phyloP scores from a whole-genome alignment of 352 stramenopile genomes.

The Phytophthora capsici region DNA sequence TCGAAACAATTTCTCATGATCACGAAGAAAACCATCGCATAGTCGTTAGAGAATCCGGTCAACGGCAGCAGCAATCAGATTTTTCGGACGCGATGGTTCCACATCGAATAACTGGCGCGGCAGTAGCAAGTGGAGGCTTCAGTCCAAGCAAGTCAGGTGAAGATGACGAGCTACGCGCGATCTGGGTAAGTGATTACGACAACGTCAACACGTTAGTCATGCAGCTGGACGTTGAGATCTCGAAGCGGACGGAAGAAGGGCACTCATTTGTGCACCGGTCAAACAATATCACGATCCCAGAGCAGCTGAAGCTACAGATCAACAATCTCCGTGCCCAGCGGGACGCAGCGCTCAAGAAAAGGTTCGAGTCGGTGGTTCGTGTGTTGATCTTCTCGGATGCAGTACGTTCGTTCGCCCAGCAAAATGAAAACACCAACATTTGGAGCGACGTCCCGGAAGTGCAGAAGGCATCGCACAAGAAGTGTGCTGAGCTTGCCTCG shows the following conservation, averaged over 20 bases:
- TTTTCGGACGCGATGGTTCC: conserved; percentile 31
- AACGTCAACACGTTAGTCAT: conserved; percentile 42
- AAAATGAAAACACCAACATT: conserved; percentile 40
- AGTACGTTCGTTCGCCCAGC: conserved; percentile 44
- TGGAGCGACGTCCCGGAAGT: conserved; percentile 54
- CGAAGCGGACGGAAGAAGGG: conserved; percentile 36
- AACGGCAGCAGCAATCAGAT: conserved; percentile 20
- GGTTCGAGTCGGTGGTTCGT: conserved; percentile 50
- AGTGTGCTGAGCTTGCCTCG: conserved; percentile 47
- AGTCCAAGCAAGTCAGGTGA: conserved; percentile 23
- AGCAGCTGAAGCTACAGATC: conserved; percentile 54
- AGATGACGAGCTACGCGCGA: conserved; percentile 42
- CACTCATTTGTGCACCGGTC: conserved; percentile 45
- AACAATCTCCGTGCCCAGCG: conserved; percentile 37
- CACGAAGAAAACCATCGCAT: conserved; percentile 26
- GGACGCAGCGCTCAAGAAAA: conserved; percentile 39
- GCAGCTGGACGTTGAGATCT: conserved; percentile 37
- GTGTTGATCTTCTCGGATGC: conserved; percentile 63
- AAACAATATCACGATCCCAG: conserved; percentile 54
- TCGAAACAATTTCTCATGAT: conserved; percentile 36
- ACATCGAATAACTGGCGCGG: conserved; percentile 8
- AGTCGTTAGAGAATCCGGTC: conserved; percentile 31
- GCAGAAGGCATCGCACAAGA: conserved; percentile 51
- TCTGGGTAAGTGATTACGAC: conserved; percentile 49
- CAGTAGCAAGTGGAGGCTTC: conserved; percentile 17